Percentiles rank a stretch among this genome's conserved stretches.
Evolutionary conservation across 2,329 filamentous ascomycete genomes (phyloP).

Genomic region (Aureobasidium sp.): DNA sequence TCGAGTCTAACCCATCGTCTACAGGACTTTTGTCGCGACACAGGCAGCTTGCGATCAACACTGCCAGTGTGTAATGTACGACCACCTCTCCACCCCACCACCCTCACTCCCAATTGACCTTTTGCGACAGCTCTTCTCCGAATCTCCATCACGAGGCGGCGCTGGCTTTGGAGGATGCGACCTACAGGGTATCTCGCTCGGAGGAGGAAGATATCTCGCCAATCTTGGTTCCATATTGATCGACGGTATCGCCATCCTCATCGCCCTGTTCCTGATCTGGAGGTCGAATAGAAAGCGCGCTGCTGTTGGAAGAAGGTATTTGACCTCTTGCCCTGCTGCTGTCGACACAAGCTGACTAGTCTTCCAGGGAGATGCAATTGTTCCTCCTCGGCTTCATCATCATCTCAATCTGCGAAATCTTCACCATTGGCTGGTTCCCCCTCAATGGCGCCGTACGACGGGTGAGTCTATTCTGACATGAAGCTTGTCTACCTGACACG

Average conservation of each 20-base stretch:
- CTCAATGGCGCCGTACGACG: constrained; percentile 60
- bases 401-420: constrained; percentile 90
- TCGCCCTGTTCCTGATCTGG: constrained; percentile 60
- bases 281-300: constrained; percentile 84
- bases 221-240: constrained; percentile 91
- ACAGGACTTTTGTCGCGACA: constrained; percentile 41
- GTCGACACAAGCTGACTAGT: background rate
- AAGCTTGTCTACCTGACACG: background rate
- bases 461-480: constrained; percentile 39
- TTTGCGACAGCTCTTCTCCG: constrained; percentile 52
- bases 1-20: constrained; percentile 26
- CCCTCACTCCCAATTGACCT: constrained; percentile 20
- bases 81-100: background rate
- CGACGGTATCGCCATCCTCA: constrained; percentile 64
- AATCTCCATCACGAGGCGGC: constrained; percentile 50
- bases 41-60: constrained; percentile 30
- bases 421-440: constrained; percentile 85
- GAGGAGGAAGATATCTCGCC: constrained; percentile 56
- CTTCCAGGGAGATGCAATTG: constrained; percentile 80
- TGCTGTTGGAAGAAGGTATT: constrained; percentile 83
- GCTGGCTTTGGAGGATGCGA: constrained; percentile 60
- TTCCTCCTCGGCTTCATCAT: constrained; percentile 82
- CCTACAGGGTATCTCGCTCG: constrained; percentile 65
- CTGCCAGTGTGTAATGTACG: constrained; percentile 41
- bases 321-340: background rate